These are phyloP conservation scores for Colletotrichum simmondsii DNA, from an alignment of 2,329 filamentous ascomycete species.

Conservation along the genomic window DNA sequence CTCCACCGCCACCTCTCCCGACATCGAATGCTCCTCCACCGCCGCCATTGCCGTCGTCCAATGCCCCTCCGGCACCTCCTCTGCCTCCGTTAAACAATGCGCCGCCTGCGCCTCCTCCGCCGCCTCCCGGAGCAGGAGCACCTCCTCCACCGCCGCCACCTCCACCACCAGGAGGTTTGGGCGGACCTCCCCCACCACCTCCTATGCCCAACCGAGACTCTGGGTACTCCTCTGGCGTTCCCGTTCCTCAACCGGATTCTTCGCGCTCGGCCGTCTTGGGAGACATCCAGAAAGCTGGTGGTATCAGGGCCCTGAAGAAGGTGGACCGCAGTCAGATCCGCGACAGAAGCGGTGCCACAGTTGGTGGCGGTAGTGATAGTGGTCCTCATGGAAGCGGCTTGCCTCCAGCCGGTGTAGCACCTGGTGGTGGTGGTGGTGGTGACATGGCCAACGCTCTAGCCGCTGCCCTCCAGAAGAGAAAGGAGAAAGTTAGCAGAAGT, in stretches of 20 bases:
- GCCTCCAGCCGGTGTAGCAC: slow-evolving; percentile 62
- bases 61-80: slow-evolving; percentile 50
- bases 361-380: slow-evolving; percentile 54
- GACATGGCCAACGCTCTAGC: slow-evolving; percentile 87
- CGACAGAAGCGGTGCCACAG: slow-evolving; percentile 75
- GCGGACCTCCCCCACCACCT: slow-evolving; percentile 60
- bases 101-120: slow-evolving; percentile 49
- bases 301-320: slow-evolving; percentile 78
- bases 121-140: slow-evolving; percentile 50
- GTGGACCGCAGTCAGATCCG: slow-evolving; percentile 76
- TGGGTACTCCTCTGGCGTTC: slow-evolving; percentile 65
- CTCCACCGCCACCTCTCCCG: slow-evolving; percentile 26
- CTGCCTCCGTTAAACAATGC: slow-evolving; percentile 46
- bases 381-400: slow-evolving; percentile 62
- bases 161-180: slow-evolving; percentile 47
- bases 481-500: slow-evolving; percentile 93
- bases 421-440: slow-evolving; percentile 67
- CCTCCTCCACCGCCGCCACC: slow-evolving; percentile 49
- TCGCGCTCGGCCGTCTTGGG: slow-evolving; percentile 72
- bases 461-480: slow-evolving; percentile 81
- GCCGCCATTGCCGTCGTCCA: slow-evolving; percentile 48
- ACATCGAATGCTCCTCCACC: slow-evolving; percentile 41
- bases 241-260: slow-evolving; percentile 55
- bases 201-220: slow-evolving; percentile 69
- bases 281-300: slow-evolving; percentile 77